A percentile compares a stretch with the other conserved stretches of the same genome.
phyloP scores from a whole-genome alignment of 2,329 filamentous ascomycete genomes.

The Trichophyton benhamiae region DNA sequence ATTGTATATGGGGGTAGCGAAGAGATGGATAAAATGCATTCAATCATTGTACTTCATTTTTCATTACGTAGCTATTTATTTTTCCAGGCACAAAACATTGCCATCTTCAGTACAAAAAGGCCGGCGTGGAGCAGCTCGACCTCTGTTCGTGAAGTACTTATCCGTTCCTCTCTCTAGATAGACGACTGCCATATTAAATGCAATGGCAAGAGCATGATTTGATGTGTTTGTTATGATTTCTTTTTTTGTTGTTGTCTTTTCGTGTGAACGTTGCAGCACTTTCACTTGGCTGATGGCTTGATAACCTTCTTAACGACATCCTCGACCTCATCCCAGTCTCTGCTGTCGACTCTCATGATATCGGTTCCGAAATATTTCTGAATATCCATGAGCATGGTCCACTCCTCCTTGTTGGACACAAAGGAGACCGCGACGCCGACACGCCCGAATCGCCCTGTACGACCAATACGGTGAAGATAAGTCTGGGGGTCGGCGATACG shows the following conservation, averaged over 20 bases:
- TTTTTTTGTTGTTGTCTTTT: background rate
- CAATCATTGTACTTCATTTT: background rate
- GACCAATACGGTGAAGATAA: constrained; percentile 93
- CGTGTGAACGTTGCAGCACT: background rate
- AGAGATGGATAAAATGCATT: background rate
- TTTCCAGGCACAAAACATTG: background rate
- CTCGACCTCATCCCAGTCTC: constrained; percentile 87
- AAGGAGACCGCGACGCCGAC: constrained; percentile 94
- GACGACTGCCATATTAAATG: background rate
- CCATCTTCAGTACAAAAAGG: background rate
- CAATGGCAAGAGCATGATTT: background rate
- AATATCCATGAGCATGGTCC: constrained; percentile 66
- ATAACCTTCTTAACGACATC: constrained; percentile 68
- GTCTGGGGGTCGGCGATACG: constrained; percentile 78
- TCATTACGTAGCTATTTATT: background rate
- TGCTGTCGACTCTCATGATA: constrained; percentile 66
- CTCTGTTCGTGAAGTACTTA: background rate
- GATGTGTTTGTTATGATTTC: background rate
- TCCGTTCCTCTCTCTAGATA: background rate
- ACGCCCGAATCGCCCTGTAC: constrained; percentile 90
- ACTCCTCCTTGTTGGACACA: constrained; percentile 75
- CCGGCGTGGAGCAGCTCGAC: background rate
- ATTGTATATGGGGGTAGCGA: background rate
- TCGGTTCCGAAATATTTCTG: constrained; percentile 67
- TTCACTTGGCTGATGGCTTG: constrained; percentile 36